Base-by-base conservation (phyloP, 257 asterid species). In the Echites panduratus region DNA sequence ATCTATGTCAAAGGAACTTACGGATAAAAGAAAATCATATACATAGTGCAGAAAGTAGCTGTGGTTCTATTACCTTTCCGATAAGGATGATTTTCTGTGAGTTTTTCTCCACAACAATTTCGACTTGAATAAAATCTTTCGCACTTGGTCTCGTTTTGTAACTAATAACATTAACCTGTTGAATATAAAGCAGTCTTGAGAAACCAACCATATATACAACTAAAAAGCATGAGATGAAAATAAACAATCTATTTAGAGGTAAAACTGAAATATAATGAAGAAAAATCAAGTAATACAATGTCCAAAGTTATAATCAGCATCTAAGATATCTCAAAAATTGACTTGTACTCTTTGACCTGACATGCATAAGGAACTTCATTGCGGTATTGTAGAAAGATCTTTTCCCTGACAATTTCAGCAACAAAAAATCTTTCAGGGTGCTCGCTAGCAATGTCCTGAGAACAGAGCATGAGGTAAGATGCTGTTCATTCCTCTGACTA, bases 281-380 rank as follows among this genome's bases (percentile, higher is more conserved):
- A 50, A 49, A 69, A 29, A 26, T 1, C 9, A 68, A 58, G 38
- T 58, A 35, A 52, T 12, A 12, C 35, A 67, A 19, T 41, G 5
- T 40, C 4, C 49, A 69, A 68, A 69, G 52, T 50, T 57, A 14
- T 29, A 72, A 66, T 40, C 56, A 17, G 44, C 65, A 43, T 24
- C 14, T 16, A 49, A 27, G 16, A 53, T 64, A 66, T 24, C 67
- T 57, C 52, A 48, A 61, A 64, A 75, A 65, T 56, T 70, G 19
- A 35, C 68, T 7, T 45, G 20, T 9, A 52, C 32, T 50, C 24
- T 32, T 71, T 73, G 78, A 93, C 98, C 97, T 94, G 99, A 80
- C 96, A 91, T n/a, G 99, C 96, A 76, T 94, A 94, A 70, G 99
- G 99, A 79, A 94, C 93, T 85, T 91, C 99, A 67, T 89, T 85